Evolutionary conservation across 1,284 basidiomycete genomes (phyloP), one percentile per base, ranked within the genome.

Genomic region (Papiliotrema terrestris): DNA sequence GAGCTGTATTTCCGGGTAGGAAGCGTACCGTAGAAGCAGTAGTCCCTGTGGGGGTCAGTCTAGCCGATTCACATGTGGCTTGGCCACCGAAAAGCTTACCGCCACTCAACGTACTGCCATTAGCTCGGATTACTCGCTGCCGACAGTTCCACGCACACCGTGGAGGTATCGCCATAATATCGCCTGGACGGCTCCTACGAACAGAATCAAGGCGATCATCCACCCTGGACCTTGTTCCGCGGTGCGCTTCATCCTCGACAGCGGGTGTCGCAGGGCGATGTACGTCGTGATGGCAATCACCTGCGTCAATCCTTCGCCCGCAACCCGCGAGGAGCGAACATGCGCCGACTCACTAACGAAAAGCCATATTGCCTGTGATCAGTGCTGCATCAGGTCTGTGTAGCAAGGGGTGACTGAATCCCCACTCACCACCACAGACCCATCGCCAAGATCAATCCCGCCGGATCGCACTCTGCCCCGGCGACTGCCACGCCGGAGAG

Each of bases 311-410:
- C n/a, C n/a, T n/a, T n/a, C n/a, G n/a, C n/a, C n/a, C n/a, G n/a
- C n/a, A n/a, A n/a, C 13, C 20, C 37, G 3, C 44, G 19, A 19
- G 9, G 17, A 19, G 13, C 26, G 9, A 32, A 2, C 2, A n/a
- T 25, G 17, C n/a, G 26, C 15, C 35, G 14, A 29, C 49, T 46
- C 29, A 62, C 59, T 20, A 58, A 14, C 1, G 61, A 54, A 49
- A 63, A 63, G 14, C 56, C 61, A 42, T 58, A 63, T 49, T 60
- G 60, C 57, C 57, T 59, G 44, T 15, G 35, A 32, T 59, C 50
- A 52, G 51, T 20, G 23, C n/a, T 15, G 22, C 11, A 23, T 26
- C 19, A 25, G 26, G 3, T 23, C 13, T 39, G 44, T 35, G 19
- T 19, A 19, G 52, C 8, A 15, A 23, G 15, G 17, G n/a, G 32